Conservation (phyloP, 2,329 filamentous ascomycete genomes). For the Claviceps sorghi region DNA sequence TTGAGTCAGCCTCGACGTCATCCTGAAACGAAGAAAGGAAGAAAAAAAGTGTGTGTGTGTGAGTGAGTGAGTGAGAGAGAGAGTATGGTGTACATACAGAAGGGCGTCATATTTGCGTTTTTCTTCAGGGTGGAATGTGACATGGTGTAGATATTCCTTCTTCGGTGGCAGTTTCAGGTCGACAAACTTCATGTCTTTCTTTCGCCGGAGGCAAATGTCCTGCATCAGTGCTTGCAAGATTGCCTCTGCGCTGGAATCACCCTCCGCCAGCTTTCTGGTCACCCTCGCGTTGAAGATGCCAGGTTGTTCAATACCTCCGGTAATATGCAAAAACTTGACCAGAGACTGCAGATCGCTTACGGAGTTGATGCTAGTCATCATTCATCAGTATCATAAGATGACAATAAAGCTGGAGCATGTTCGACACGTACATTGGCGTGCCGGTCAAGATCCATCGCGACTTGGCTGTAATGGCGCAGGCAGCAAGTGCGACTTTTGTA, state of each 20-base stretch:
- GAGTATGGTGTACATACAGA: conserved; percentile 29
- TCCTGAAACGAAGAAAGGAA: not conserved
- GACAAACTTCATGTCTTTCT: conserved; percentile 80
- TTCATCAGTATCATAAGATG: conserved; percentile 12
- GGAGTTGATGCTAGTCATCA: conserved; percentile 46
- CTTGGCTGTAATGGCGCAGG: conserved; percentile 48
- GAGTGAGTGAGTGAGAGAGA: too few species aligned
- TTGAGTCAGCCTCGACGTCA: conserved; percentile 10
- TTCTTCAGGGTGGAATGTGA: conserved; percentile 61
- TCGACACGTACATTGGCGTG: conserved; percentile 52
- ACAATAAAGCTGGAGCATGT: not conserved
- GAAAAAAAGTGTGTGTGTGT: not conserved
- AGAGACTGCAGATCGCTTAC: conserved; percentile 70
- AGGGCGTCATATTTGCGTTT: conserved; percentile 63
- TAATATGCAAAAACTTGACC: conserved; percentile 61
- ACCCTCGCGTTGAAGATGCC: conserved; percentile 53
- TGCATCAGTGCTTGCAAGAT: conserved; percentile 64
- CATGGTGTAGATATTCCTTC: conserved; percentile 61
- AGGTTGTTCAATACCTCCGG: conserved; percentile 58
- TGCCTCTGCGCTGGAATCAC: conserved; percentile 41
- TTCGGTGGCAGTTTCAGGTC: conserved; percentile 66
- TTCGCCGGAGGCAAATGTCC: conserved; percentile 65
- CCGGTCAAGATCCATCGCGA: conserved; percentile 70
- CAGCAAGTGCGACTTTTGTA: conserved; percentile 58
- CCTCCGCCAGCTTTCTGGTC: conserved; percentile 49